Evolutionary conservation across 768 basidiomycete genomes (phyloP).

Genomic region (Termitomyces bulborhizus): DNA sequence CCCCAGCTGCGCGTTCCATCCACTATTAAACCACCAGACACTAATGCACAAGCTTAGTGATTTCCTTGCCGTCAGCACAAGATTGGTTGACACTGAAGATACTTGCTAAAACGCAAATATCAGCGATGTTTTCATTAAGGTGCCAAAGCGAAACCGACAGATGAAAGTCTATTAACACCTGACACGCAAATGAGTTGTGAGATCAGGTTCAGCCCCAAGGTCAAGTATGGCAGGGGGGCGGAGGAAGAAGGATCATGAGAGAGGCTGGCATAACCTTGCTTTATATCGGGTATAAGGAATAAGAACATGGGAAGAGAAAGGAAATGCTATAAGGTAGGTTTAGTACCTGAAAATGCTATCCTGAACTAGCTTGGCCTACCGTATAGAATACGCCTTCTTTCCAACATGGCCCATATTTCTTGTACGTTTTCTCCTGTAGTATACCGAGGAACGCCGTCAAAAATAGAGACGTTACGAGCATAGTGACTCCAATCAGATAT

Average conservation of each 20-base stretch:
- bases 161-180: slow-evolving; percentile 76
- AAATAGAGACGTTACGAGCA: slow-evolving; percentile 62
- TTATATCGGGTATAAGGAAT: slow-evolving; percentile 51
- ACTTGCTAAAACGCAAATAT: slow-evolving; percentile 42
- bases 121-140: not conserved
- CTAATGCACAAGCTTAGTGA: slow-evolving; percentile 75
- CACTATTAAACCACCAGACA: slow-evolving; percentile 80
- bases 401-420: slow-evolving; percentile 72
- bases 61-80: slow-evolving; percentile 76
- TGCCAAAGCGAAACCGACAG: slow-evolving; percentile 39
- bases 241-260: slow-evolving; percentile 26
- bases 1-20: slow-evolving; percentile 60
- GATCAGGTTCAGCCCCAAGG: slow-evolving; percentile 57
- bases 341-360: not conserved
- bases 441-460: slow-evolving; percentile 65
- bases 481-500: slow-evolving; percentile 61
- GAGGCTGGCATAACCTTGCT: slow-evolving; percentile 47
- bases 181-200: slow-evolving; percentile 80
- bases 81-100: slow-evolving; percentile 75
- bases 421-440: slow-evolving; percentile 74
- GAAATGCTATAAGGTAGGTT: slow-evolving; percentile 46
- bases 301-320: slow-evolving; percentile 75
- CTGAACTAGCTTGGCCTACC: slow-evolving; percentile 30
- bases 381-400: slow-evolving; percentile 82
- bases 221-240: slow-evolving; percentile 41